phyloP scores from a whole-genome alignment of 1,139 yeast species.

The Suhomyces coccinellae region DNA sequence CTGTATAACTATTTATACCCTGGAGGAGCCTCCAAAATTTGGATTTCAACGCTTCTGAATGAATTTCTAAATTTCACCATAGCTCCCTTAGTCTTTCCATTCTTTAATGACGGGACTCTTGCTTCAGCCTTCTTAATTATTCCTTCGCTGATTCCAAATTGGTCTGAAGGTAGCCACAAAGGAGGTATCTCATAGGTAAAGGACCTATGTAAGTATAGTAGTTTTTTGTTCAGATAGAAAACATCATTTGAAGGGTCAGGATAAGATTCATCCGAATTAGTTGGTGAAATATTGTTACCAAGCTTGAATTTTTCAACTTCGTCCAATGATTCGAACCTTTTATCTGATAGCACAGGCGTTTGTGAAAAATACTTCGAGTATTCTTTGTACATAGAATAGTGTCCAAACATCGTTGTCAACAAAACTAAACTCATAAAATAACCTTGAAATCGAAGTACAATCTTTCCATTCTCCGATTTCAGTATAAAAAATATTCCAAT shows the following conservation, averaged over 20 bases:
- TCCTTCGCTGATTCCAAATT: constrained; percentile 17
- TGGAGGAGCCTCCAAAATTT: constrained; percentile 38
- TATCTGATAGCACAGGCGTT: constrained; percentile 30
- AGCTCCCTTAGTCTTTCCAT: constrained; percentile 34
- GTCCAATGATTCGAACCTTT: background rate
- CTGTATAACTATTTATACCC: constrained; percentile 27
- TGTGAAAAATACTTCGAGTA: constrained; percentile 29
- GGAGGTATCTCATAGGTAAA: constrained; percentile 17
- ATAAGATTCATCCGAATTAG: background rate
- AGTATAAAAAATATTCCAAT: constrained; percentile 72
- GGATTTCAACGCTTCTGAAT: constrained; percentile 19
- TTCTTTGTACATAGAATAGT: constrained; percentile 32
- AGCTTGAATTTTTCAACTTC: background rate
- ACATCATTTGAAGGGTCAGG: constrained; percentile 4
- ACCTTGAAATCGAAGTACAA: constrained; percentile 41
- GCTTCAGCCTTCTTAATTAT: constrained; percentile 12
- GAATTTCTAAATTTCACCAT: constrained; percentile 19
- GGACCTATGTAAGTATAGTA: constrained; percentile 18
- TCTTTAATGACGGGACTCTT: constrained; percentile 16
- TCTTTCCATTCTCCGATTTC: constrained; percentile 40
- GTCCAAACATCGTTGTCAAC: constrained; percentile 34
- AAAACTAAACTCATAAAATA: constrained; percentile 48
- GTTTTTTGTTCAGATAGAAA: constrained; percentile 14
- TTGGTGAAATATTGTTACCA: background rate
- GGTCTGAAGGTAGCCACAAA: constrained; percentile 21